A percentile compares a stretch with the other conserved stretches of the same genome.
phyloP scores from a whole-genome alignment of 1,139 yeast genomes.

The Candida sanyaensis region DNA sequence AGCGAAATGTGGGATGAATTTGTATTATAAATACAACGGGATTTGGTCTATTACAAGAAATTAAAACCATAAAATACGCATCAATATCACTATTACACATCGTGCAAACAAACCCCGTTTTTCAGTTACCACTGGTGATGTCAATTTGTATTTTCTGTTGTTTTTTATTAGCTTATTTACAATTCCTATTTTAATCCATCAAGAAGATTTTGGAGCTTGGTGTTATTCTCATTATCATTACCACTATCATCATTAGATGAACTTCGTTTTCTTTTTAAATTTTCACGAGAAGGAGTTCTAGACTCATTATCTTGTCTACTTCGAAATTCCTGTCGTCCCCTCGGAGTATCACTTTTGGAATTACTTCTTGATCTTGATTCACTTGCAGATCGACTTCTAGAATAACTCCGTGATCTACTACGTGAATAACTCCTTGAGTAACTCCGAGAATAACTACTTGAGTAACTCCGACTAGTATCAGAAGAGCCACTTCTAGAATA shows the following conservation, averaged over 20 bases:
- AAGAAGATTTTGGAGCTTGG: conserved; percentile 4
- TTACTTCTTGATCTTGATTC: conserved; percentile 7
- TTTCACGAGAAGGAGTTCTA: conserved; percentile 14
- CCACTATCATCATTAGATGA: conserved; percentile 5
- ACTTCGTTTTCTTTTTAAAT: conserved; percentile 9
- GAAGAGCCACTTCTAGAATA: conserved; percentile 15
- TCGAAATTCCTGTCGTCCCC: conserved; percentile 4
- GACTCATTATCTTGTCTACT: conserved; percentile 9
- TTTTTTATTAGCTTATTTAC: neutral
- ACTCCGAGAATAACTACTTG: conserved; percentile 18
- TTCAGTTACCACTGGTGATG: neutral
- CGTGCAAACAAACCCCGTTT: neutral
- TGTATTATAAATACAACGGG: neutral
- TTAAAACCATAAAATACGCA: too few species aligned
- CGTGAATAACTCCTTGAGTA: conserved; percentile 18
- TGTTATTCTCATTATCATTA: neutral
- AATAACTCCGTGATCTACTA: conserved; percentile 14
- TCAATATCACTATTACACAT: too few species aligned
- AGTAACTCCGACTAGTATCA: conserved; percentile 16
- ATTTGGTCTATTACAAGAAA: neutral
- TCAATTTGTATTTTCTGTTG: too few species aligned
- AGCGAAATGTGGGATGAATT: neutral
- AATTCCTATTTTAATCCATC: conserved; percentile 2
- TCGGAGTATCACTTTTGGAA: conserved; percentile 7
- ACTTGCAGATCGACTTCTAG: conserved; percentile 6